Conservation (phyloP, 148 eudicot species). For the Heliamphora exappendiculata region DNA sequence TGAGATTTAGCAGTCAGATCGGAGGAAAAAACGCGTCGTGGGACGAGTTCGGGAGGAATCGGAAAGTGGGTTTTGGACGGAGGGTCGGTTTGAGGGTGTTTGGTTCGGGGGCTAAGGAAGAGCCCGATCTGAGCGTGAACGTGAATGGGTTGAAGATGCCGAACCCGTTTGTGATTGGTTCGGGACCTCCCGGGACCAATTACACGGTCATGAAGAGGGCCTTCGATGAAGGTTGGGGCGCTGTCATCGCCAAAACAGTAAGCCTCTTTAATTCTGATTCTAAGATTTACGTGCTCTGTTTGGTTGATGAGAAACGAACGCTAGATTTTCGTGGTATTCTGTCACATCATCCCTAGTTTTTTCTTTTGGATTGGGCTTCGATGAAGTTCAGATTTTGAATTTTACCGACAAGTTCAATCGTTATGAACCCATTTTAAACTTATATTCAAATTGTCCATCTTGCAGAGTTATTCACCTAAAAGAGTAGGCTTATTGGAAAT, state of each 20-base stretch:
- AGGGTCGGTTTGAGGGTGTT: conserved; percentile 28
- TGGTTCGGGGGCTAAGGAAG: conserved; percentile 27
- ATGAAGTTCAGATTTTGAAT: too few relatives aligned
- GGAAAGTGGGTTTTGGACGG: neutral
- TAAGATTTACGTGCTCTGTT: neutral
- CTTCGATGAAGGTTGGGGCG: conserved; percentile 99
- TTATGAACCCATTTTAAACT: too few relatives aligned
- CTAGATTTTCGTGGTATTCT: too few relatives aligned
- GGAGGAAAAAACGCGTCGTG: conserved; percentile 8
- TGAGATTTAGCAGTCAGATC: conserved; percentile 19
- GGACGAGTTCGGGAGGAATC: conserved; percentile 17
- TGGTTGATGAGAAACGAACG: neutral
- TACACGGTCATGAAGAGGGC: conserved; percentile 94
- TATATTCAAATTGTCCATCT: too few relatives aligned
- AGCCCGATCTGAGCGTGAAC: conserved; percentile 80
- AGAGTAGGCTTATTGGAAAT: too few relatives aligned
- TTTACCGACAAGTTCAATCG: too few relatives aligned
- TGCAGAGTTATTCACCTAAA: too few relatives aligned
- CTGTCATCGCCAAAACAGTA: conserved; percentile 95
- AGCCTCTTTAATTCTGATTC: conserved; percentile 4
- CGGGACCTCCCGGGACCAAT: conserved; percentile 99
- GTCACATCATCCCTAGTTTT: too few relatives aligned
- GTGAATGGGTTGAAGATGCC: conserved; percentile 95
- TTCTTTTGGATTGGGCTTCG: too few relatives aligned
- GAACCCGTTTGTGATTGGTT: conserved; percentile 97